A percentile compares a stretch with the other conserved stretches of the same genome.
phyloP scores from a whole-genome alignment of 306 rosid species.

The Prunus salicina region DNA sequence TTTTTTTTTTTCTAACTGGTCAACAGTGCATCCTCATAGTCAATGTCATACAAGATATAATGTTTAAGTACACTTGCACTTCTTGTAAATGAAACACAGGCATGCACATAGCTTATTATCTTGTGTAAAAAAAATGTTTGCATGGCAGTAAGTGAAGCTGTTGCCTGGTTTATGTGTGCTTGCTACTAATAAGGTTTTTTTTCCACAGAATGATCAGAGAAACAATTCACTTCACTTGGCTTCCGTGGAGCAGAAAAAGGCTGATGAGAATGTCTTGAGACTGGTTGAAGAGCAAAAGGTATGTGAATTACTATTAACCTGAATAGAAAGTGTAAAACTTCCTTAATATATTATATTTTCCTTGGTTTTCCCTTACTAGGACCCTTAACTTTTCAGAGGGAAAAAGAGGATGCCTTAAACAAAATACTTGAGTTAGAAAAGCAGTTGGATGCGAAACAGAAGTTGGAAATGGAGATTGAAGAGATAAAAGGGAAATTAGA shows the following conservation, averaged over 20 bases:
- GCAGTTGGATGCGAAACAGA: slow-evolving; percentile 88
- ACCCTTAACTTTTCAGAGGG: slow-evolving; percentile 52
- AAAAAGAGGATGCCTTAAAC: slow-evolving; percentile 76
- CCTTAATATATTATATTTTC: neutral
- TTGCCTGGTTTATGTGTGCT: slow-evolving; percentile 11
- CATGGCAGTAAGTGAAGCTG: neutral
- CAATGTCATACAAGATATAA: neutral
- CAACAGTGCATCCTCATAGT: neutral
- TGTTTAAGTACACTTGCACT: neutral
- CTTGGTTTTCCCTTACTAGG: slow-evolving; percentile 20
- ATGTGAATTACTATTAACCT: slow-evolving; percentile 16
- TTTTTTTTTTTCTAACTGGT: neutral
- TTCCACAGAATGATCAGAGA: slow-evolving; percentile 67
- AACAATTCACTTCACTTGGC: slow-evolving; percentile 76
- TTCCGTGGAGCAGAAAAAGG: slow-evolving; percentile 75
- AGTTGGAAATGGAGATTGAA: slow-evolving; percentile 90
- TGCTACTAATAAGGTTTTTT: slow-evolving; percentile 11
- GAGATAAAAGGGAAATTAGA: slow-evolving; percentile 85
- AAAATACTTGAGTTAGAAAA: slow-evolving; percentile 80
- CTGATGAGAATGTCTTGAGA: slow-evolving; percentile 73
- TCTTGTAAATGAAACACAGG: neutral
- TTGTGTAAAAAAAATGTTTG: neutral
- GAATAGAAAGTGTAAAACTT: slow-evolving; percentile 9
- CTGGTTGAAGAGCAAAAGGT: slow-evolving; percentile 95
- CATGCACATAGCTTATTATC: neutral